Percentiles rank a stretch among this genome's conserved stretches.
Evolutionary conservation across 495 filamentous ascomycete genomes (phyloP).

Genomic region (Letharia lupina): DNA sequence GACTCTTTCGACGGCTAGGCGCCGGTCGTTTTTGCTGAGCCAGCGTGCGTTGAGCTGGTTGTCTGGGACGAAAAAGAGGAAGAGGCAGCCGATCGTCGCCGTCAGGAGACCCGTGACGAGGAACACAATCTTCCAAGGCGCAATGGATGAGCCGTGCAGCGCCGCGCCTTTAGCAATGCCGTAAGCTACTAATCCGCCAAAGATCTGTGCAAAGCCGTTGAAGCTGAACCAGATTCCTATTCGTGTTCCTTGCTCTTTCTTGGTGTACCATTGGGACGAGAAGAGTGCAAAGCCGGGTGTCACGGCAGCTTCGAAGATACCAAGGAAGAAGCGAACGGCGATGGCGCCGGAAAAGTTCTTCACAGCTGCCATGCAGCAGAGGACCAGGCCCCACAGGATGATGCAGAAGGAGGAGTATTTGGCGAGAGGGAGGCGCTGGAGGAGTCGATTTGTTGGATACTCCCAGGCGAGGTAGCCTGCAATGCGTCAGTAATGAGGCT

Average conservation of each 20-base stretch:
- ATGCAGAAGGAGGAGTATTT: conserved; percentile 52
- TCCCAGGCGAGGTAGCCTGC: conserved; percentile 55
- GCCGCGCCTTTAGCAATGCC: conserved; percentile 53
- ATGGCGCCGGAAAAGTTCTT: conserved; percentile 41
- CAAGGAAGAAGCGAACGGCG: conserved; percentile 52
- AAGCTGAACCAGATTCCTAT: conserved; percentile 57
- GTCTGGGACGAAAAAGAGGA: conserved; percentile 59
- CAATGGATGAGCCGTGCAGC: conserved; percentile 45
- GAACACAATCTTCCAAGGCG: conserved; percentile 62
- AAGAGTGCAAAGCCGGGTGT: conserved; percentile 57
- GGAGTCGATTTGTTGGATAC: conserved; percentile 53
- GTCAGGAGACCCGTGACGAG: conserved; percentile 58
- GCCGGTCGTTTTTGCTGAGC: conserved; percentile 53
- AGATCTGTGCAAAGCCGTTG: conserved; percentile 52
- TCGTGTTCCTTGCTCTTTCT: conserved; percentile 48
- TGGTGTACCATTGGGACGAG: conserved; percentile 59
- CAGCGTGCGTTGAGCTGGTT: conserved; percentile 61
- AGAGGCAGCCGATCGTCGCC: conserved; percentile 45
- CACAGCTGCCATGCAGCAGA: conserved; percentile 48
- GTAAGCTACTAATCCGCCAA: conserved; percentile 56
- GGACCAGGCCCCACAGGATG: conserved; percentile 49
- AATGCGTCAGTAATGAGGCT: background rate
- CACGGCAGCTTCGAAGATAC: conserved; percentile 53
- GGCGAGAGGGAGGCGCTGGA: conserved; percentile 50
- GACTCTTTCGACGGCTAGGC: conserved; percentile 52